Percentiles rank a stretch among this genome's conserved stretches.
Conservation (phyloP, 306 rosid genomes). For the Vigna unguiculata region DNA sequence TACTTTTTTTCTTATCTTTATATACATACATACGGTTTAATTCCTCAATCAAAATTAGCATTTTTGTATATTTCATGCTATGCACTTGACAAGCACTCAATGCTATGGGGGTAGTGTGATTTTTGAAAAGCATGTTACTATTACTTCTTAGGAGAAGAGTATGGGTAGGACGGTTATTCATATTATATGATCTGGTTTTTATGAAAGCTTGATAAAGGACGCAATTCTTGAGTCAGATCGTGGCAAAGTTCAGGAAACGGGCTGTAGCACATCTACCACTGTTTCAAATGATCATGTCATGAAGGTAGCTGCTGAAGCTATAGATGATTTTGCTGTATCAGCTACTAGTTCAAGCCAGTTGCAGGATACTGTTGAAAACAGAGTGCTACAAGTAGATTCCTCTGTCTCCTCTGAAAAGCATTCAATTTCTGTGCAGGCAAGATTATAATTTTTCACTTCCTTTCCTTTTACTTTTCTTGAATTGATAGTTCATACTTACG, state of each 20-base stretch:
- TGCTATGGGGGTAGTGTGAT: not conserved
- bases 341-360: slow-evolving; percentile 45
- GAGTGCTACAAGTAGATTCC: slow-evolving; percentile 56
- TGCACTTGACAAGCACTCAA: slow-evolving; percentile 14
- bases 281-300: slow-evolving; percentile 47
- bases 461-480: slow-evolving; percentile 21
- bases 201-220: slow-evolving; percentile 50
- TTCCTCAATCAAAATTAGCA: slow-evolving; percentile 1
- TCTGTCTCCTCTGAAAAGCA: slow-evolving; percentile 55
- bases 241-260: slow-evolving; percentile 50
- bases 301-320: slow-evolving; percentile 47
- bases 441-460: slow-evolving; percentile 40
- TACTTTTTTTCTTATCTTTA: slow-evolving; percentile 22
- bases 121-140: slow-evolving; percentile 14
- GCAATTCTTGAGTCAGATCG: slow-evolving; percentile 48
- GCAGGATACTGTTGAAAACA: slow-evolving; percentile 42
- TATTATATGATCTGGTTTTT: slow-evolving; percentile 37
- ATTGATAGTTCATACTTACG: slow-evolving; percentile 26
- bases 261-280: slow-evolving; percentile 47
- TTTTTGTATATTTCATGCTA: slow-evolving; percentile 12
- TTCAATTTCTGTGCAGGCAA: slow-evolving; percentile 74
- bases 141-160: slow-evolving; percentile 17
- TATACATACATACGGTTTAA: not conserved
- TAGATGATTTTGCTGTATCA: slow-evolving; percentile 51
- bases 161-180: not conserved